Conservation (phyloP, 768 basidiomycete genomes). For the Chiua virens region DNA sequence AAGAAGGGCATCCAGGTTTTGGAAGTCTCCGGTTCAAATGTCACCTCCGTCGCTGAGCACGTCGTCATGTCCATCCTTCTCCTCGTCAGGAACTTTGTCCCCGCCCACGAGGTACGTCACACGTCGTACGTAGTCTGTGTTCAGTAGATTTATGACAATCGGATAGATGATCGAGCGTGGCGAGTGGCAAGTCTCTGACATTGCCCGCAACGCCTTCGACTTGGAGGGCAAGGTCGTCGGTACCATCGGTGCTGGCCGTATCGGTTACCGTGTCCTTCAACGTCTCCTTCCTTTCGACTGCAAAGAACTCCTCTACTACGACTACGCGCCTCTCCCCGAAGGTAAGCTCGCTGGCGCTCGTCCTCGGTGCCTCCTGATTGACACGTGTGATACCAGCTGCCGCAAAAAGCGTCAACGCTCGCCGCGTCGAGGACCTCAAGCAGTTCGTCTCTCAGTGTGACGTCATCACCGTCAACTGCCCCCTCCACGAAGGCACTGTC, state of each 20-base stretch:
- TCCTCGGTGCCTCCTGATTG: background rate
- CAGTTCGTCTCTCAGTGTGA: constrained; percentile 60
- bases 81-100: constrained; percentile 86
- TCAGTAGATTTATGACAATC: constrained; percentile 3
- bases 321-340: constrained; percentile 69
- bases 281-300: constrained; percentile 77
- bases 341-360: constrained; percentile 33
- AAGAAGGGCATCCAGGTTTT: constrained; percentile 76
- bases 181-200: constrained; percentile 81
- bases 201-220: constrained; percentile 83
- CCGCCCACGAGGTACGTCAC: constrained; percentile 65
- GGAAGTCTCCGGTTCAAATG: constrained; percentile 87
- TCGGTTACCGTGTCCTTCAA: constrained; percentile 86
- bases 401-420: constrained; percentile 60
- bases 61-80: constrained; percentile 88
- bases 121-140: background rate
- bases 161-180: constrained; percentile 70
- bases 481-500: constrained; percentile 78
- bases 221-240: constrained; percentile 88
- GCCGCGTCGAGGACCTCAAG: constrained; percentile 77
- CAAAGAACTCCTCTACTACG: constrained; percentile 88
- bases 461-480: constrained; percentile 80
- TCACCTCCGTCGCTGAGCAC: constrained; percentile 87
- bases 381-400: constrained; percentile 41
- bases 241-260: constrained; percentile 79